These are phyloP conservation scores for Plantago elongata DNA, from an alignment of 257 asterid genomes.

Conservation along the genomic window DNA sequence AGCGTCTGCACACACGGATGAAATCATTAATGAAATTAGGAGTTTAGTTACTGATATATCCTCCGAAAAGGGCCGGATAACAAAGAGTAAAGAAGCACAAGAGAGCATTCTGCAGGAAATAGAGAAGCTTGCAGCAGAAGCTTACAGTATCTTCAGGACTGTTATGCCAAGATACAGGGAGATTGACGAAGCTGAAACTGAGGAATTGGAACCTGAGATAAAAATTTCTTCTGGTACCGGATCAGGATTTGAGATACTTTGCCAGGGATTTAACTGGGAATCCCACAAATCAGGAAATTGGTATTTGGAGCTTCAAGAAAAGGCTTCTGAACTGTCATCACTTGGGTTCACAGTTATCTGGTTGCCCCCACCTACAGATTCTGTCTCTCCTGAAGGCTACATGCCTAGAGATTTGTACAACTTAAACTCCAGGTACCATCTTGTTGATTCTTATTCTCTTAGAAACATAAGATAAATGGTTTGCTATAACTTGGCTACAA, in stretches of 20 bases:
- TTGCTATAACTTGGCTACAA: too few relatives aligned
- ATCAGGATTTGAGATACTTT: constrained; percentile 75
- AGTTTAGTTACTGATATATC: constrained; percentile 65
- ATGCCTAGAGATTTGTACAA: constrained; percentile 93
- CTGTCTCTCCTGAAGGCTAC: constrained; percentile 97
- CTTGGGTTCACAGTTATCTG: constrained; percentile 87
- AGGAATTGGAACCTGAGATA: constrained; percentile 33
- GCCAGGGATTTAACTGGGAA: constrained; percentile 98
- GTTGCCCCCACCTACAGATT: constrained; percentile 98
- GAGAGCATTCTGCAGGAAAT: constrained; percentile 93
- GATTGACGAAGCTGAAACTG: constrained; percentile 35
- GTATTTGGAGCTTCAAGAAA: constrained; percentile 71
- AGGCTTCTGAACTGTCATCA: constrained; percentile 63
- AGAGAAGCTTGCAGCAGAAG: constrained; percentile 99
- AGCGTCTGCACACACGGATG: constrained; percentile 52
- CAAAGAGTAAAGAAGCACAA: constrained; percentile 60
- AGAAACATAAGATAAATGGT: too few relatives aligned
- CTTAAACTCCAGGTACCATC: constrained; percentile 82
- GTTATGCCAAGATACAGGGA: constrained; percentile 49
- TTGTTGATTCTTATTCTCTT: not conserved
- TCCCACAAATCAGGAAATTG: constrained; percentile 91
- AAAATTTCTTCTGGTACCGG: constrained; percentile 79
- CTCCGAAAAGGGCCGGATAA: constrained; percentile 49
- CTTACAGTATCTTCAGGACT: constrained; percentile 80
- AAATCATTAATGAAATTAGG: constrained; percentile 70